These are phyloP conservation scores for Claviceps sp. DNA, from an alignment of 2,329 filamentous ascomycete genomes.

Conservation along the genomic window DNA sequence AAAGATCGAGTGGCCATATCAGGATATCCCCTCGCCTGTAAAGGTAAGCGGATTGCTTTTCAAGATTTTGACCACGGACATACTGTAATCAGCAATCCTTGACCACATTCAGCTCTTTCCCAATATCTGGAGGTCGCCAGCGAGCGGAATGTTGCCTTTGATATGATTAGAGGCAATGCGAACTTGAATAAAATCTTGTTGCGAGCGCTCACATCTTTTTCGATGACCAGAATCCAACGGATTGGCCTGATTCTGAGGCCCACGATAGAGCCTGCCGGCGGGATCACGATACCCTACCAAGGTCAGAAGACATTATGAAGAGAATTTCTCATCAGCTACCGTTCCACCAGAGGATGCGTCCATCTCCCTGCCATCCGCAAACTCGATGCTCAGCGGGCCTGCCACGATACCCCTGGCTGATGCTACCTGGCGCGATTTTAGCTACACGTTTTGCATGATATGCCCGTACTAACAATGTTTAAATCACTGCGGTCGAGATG, in stretches of 20 bases:
- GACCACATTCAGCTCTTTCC: constrained; percentile 30
- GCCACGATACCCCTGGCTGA: constrained; percentile 58
- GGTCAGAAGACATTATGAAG: constrained; percentile 5
- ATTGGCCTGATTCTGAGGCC: constrained; percentile 33
- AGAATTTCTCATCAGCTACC: constrained; percentile 10
- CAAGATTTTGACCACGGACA: neutral
- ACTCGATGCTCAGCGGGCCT: constrained; percentile 39
- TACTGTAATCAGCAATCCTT: constrained; percentile 61
- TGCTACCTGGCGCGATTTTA: constrained; percentile 40
- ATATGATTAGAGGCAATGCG: neutral
- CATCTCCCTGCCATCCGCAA: constrained; percentile 28
- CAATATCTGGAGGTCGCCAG: constrained; percentile 46
- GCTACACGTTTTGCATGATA: neutral
- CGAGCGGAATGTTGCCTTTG: constrained; percentile 60
- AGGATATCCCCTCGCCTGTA: constrained; percentile 68
- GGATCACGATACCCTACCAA: constrained; percentile 46
- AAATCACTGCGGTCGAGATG: constrained; percentile 48
- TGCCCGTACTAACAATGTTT: constrained; percentile 48
- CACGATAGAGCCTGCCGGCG: constrained; percentile 34
- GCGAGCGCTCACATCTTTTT: constrained; percentile 52
- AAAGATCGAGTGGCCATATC: constrained; percentile 59
- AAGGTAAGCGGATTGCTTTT: neutral
- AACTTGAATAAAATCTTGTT: neutral
- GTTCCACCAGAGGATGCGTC: constrained; percentile 17
- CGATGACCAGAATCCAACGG: constrained; percentile 59